Evolutionary conservation across 2,329 filamentous ascomycete species (phyloP), one percentile per base, ranked within the genome.

Genomic region (Curvularia spicifera): DNA sequence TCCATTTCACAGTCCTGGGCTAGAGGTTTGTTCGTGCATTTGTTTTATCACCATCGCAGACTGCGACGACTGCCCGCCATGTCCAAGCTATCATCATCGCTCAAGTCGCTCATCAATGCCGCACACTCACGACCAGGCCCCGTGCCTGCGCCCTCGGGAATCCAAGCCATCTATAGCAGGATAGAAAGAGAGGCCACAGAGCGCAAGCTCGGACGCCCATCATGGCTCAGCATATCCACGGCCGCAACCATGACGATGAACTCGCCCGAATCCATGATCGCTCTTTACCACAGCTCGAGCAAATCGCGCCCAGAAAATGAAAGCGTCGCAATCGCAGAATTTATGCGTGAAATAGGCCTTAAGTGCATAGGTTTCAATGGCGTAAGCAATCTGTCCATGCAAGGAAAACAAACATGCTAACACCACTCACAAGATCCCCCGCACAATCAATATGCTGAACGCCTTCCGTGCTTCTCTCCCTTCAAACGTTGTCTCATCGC

Each of bases 221-320:
- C 73, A 69, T 76, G 74, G 74, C 71, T 76, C n/a, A 67, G 71
- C 26, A 65, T 76, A 18, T 69, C 68, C 9, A 89, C 91, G 0
- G 91, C 91, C 31, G 88, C 91, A 18, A 92, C 91, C 1, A 91
- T 94, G 79, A 95, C 91, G 0, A 87, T 95, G 81, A 95, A 96
- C 80, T 93, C 91, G 1, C 91, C 91, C 24, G 89, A 90, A 56
- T 89, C 90, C 3, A 85, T 94, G 64, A 78, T 85, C 4, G 78
- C 84, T 22, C 83, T 93, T 12, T 88, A 87, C 77, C 71, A 82
- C 46, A 68, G 80, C 20, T 67, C 56, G 20, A 73, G 58, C 44
- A 62, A 57, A 22, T 66, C 64, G 6, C 67, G 70, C 45, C 58
- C 64, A 20, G 60, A 60, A 15, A 69, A 69, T 43, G 73, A 78